A percentile compares a stretch with the other conserved stretches of the same genome.
phyloP scores from a whole-genome alignment of 2,329 filamentous ascomycete genomes.

The Claviceps sp. region DNA sequence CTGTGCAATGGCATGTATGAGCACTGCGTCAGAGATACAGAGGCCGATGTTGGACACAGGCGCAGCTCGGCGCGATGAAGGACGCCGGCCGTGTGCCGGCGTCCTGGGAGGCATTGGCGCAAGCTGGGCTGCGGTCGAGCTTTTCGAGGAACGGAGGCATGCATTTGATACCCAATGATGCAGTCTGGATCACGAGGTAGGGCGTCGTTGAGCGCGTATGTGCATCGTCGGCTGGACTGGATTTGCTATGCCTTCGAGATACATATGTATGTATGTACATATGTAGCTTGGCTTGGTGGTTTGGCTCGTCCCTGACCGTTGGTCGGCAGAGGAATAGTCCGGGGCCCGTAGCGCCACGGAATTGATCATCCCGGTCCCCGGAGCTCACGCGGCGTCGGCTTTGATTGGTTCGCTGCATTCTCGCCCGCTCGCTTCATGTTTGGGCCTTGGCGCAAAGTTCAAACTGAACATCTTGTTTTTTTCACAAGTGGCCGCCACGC shows the following conservation, averaged over 20 bases:
- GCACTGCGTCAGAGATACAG: constrained; percentile 20
- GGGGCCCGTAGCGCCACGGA: background rate
- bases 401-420: background rate
- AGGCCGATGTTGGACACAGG: constrained; percentile 12
- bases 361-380: background rate
- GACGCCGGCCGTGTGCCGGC: constrained; percentile 14
- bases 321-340: background rate
- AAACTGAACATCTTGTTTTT: too few relatives aligned
- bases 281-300: too few relatives aligned
- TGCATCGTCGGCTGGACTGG: background rate
- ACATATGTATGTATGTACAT: too few relatives aligned
- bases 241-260: too few relatives aligned
- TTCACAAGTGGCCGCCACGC: background rate
- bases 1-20: constrained; percentile 19
- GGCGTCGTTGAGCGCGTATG: background rate
- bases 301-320: background rate
- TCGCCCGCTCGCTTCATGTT: background rate
- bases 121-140: background rate
- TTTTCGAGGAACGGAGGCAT: background rate
- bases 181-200: background rate
- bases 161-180: background rate
- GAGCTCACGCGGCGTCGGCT: too few relatives aligned
- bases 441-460: background rate
- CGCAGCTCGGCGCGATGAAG: constrained; percentile 9
- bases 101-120: constrained; percentile 19